Conservation (phyloP, 495 filamentous ascomycete species). For the Glarea lozoyensis region DNA sequence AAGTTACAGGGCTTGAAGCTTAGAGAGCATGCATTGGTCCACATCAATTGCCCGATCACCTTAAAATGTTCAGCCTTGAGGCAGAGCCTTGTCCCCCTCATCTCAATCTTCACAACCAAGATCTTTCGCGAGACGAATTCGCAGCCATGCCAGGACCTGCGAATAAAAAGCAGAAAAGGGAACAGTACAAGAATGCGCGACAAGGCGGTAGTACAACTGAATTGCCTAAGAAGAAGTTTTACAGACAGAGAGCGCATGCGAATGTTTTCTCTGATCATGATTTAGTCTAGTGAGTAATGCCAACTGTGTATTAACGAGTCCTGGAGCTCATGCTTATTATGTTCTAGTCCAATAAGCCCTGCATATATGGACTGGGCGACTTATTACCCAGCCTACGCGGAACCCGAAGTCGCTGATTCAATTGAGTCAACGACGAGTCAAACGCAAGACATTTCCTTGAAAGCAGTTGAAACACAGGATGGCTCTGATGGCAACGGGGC, state of each 20-base stretch:
- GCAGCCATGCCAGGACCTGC: conserved; percentile 37
- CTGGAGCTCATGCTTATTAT: neutral
- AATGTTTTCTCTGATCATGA: conserved; percentile 95
- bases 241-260: conserved; percentile 90
- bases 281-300: conserved; percentile 69
- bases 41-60: no score
- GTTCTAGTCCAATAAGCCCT: conserved; percentile 64
- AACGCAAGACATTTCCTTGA: no score
- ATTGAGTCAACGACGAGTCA: no score
- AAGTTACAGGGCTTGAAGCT: no score
- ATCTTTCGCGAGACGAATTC: neutral
- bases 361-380: conserved; percentile 84
- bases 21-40: no score
- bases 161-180: conserved; percentile 64
- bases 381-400: conserved; percentile 68
- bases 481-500: no score
- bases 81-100: neutral
- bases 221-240: conserved; percentile 88
- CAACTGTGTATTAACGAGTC: neutral
- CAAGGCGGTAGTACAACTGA: conserved; percentile 28
- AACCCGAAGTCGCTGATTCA: no score
- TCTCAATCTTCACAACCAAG: neutral
- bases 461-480: no score
- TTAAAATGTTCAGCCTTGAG: conserved; percentile 11
- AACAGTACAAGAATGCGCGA: conserved; percentile 53